These are phyloP conservation scores for Ceratobasidium sp. DNA, from an alignment of 1,284 basidiomycete genomes.

Conservation along the genomic window DNA sequence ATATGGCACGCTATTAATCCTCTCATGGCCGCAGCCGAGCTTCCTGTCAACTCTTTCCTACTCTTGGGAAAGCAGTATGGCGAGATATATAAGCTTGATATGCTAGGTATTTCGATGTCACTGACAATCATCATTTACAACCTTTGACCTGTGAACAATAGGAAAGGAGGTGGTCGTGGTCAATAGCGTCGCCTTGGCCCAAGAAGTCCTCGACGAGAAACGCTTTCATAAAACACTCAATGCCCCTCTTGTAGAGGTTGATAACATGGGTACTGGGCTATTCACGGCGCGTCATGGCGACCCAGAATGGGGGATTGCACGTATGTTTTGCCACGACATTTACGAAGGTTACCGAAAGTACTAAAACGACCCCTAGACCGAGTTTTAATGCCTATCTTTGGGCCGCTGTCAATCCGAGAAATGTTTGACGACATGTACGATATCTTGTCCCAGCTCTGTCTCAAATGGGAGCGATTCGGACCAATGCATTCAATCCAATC, in stretches of 20 bases:
- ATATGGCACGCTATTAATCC: not conserved
- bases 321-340: constrained; percentile 59
- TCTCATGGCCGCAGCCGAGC: not conserved
- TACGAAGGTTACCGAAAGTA: no score
- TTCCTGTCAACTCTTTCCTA: constrained; percentile 59
- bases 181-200: constrained; percentile 61
- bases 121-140: not conserved
- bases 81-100: constrained; percentile 63
- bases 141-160: constrained; percentile 42
- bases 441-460: constrained; percentile 64
- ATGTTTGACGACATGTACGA: constrained; percentile 70
- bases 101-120: constrained; percentile 58
- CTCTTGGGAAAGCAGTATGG: constrained; percentile 65
- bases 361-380: constrained; percentile 65
- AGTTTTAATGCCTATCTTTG: constrained; percentile 69
- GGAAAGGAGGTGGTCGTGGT: constrained; percentile 58
- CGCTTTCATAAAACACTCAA: constrained; percentile 63
- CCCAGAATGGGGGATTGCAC: constrained; percentile 66
- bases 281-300: constrained; percentile 65
- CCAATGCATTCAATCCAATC: constrained; percentile 62
- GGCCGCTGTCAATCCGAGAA: constrained; percentile 62
- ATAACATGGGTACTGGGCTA: constrained; percentile 64
- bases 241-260: constrained; percentile 60
- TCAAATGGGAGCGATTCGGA: constrained; percentile 67
- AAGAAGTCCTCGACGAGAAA: constrained; percentile 65